phyloP scores from a whole-genome alignment of 1,284 basidiomycete species.

The Cutaneotrichosporon daszewskae region DNA sequence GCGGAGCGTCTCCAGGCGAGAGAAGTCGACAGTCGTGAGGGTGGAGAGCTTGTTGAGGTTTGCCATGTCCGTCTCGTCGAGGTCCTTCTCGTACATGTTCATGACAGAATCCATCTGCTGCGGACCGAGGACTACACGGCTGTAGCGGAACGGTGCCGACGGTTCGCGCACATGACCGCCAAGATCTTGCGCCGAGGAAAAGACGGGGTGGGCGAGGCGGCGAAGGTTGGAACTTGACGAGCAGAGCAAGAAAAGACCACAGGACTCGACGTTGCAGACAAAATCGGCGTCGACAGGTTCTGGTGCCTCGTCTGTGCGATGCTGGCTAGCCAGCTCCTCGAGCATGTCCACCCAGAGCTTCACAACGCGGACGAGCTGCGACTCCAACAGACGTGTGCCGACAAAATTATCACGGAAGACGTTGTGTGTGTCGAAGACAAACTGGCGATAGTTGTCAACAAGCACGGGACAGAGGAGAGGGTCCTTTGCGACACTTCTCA shows the following conservation, averaged over 20 bases:
- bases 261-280: slow-evolving; percentile 60
- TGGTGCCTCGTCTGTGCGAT: slow-evolving; percentile 39
- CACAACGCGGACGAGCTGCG: slow-evolving; percentile 55
- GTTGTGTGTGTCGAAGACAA: slow-evolving; percentile 68
- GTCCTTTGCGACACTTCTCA: slow-evolving; percentile 65
- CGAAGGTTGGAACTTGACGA: slow-evolving; percentile 50
- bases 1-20: slow-evolving; percentile 30
- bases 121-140: slow-evolving; percentile 27
- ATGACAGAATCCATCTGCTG: slow-evolving; percentile 20
- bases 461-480: slow-evolving; percentile 58
- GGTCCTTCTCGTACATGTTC: slow-evolving; percentile 30
- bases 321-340: slow-evolving; percentile 59
- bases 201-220: slow-evolving; percentile 28
- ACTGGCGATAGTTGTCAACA: slow-evolving; percentile 64
- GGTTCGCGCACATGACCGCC: slow-evolving; percentile 32
- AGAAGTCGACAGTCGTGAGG: slow-evolving; percentile 28
- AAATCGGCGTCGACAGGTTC: slow-evolving; percentile 33
- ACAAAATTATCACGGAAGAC: slow-evolving; percentile 63
- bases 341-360: slow-evolving; percentile 71
- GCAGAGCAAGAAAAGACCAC: slow-evolving; percentile 72
- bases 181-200: slow-evolving; percentile 32
- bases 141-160: slow-evolving; percentile 41
- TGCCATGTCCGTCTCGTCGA: slow-evolving; percentile 36
- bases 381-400: slow-evolving; percentile 60
- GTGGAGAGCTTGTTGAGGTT: slow-evolving; percentile 31